Evolutionary conservation across 352 stramenopile genomes (phyloP), one percentile per base, ranked within the genome.

Genomic region (Thraustochytrium sp.): DNA sequence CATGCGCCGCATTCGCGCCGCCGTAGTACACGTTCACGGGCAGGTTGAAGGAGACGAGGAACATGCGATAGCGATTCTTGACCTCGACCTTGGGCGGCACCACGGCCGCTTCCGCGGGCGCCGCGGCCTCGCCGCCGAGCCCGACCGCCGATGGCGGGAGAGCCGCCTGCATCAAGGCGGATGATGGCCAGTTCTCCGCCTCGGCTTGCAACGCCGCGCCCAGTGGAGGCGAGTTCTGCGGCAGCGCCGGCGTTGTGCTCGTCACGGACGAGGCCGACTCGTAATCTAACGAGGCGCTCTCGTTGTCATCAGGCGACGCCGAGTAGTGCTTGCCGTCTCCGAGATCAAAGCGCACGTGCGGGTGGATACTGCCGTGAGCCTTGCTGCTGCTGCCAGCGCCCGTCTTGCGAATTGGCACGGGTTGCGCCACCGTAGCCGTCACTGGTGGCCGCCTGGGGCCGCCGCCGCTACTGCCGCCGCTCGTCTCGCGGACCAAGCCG

Each of bases 11-110:
- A 80, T 94, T 94, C 51, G 82, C 88, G 11, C 18, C 21, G 36
- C 5, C 54, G 36, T 44, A 26, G 1, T 97, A 86, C 49, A 93
- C 92, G 48, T 72, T 72, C 13, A 98, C 91, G 0, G 94, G 94
- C 75, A 98, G 76, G 82, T 98, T 93, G 82, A 96, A 98, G 78
- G 93, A 97, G 42, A 97, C 91, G 46, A 97, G 87, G 48, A 94
- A 96, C 29, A 97, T 84, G 42, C 82, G 49, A 34, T 80, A 80
- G 1, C 23, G 31, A 11, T 80, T 37, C 3, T 21, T 51, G 4
- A 59, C 21, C 9, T n/a, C 21, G 51, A 59, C 51, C 16, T 16
- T 59, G 16, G 51, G 31, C 11, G 11, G 11, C 29, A 72, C 40
- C 59, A 31, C 21, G 0, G 59, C 26, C 11, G 59, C 36, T 16